Conservation (phyloP, 345 rosid species). For the Corymbia maculata region DNA sequence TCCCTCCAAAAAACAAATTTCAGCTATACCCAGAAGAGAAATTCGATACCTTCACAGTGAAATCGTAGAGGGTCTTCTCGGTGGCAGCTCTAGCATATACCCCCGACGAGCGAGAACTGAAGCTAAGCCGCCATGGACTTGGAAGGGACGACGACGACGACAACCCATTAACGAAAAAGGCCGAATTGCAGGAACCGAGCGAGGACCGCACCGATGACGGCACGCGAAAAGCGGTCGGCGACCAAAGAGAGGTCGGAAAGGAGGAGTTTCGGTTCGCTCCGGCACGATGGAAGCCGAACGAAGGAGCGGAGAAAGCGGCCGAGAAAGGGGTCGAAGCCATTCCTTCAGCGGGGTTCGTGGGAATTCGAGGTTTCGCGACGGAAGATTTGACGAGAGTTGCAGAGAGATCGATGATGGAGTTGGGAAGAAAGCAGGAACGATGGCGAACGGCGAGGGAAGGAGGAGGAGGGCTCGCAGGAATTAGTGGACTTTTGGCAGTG, state of each 20-base stretch:
- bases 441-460: neutral
- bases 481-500: neutral
- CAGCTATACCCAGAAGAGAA: neutral
- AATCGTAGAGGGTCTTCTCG: slow-evolving; percentile 60
- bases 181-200: slow-evolving; percentile 34
- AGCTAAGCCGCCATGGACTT: slow-evolving; percentile 13
- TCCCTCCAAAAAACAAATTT: neutral
- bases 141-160: slow-evolving; percentile 13
- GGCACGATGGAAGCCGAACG: slow-evolving; percentile 7
- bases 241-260: neutral
- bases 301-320: slow-evolving; percentile 18
- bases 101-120: slow-evolving; percentile 24
- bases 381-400: neutral
- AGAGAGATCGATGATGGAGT: neutral
- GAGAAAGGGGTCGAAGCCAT: slow-evolving; percentile 41
- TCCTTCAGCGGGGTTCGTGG: neutral
- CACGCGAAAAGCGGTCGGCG: slow-evolving; percentile 16
- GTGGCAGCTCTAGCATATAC: slow-evolving; percentile 67
- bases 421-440: neutral
- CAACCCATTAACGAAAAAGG: slow-evolving; percentile 39
- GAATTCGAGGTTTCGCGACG: neutral
- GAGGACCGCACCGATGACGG: slow-evolving; percentile 32
- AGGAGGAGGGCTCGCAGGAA: neutral
- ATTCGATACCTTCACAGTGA: slow-evolving; percentile 58
- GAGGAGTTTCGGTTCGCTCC: neutral